Conservation (phyloP, 83 land plant species). For the Isoetes engelmannii region DNA sequence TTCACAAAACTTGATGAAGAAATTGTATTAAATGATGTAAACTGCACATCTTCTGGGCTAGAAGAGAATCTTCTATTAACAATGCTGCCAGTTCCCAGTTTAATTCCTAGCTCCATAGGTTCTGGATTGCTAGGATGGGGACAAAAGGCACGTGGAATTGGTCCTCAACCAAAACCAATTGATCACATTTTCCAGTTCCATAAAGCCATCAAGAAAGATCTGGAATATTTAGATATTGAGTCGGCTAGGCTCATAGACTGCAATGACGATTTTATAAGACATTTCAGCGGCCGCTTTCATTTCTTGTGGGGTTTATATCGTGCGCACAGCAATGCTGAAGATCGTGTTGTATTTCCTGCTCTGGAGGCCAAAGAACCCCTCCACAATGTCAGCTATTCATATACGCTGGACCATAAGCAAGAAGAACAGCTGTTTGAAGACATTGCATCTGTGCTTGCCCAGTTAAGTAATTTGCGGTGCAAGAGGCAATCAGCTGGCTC, state of each 20-base stretch:
- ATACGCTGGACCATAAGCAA: slow-evolving; percentile 2
- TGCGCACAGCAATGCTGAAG: slow-evolving; percentile 12
- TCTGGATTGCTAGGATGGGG: slow-evolving; percentile 74
- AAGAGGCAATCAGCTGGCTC: neutral
- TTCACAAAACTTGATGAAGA: too few relatives aligned
- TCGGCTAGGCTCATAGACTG: slow-evolving; percentile 6
- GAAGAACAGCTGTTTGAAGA: neutral
- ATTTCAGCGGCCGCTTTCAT: slow-evolving; percentile 1
- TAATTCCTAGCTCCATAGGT: slow-evolving; percentile 18
- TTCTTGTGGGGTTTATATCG: slow-evolving; percentile 11
- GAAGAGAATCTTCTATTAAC: too few relatives aligned
- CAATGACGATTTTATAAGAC: neutral
- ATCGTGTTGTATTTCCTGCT: slow-evolving; percentile 3
- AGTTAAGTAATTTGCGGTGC: neutral
- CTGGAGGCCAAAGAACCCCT: slow-evolving; percentile 4
- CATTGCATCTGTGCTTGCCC: neutral
- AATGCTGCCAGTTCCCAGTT: too few relatives aligned
- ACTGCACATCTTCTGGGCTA: too few relatives aligned
- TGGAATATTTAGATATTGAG: slow-evolving; percentile 6
- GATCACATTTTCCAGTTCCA: slow-evolving; percentile 12
- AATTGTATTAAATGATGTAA: too few relatives aligned
- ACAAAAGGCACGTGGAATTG: slow-evolving; percentile 26
- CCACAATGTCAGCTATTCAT: slow-evolving; percentile 6
- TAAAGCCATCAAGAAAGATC: slow-evolving; percentile 6
- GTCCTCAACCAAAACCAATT: neutral